These are phyloP conservation scores for Leavenworthia alabamica DNA, from an alignment of 345 rosid species.

Conservation along the genomic window DNA sequence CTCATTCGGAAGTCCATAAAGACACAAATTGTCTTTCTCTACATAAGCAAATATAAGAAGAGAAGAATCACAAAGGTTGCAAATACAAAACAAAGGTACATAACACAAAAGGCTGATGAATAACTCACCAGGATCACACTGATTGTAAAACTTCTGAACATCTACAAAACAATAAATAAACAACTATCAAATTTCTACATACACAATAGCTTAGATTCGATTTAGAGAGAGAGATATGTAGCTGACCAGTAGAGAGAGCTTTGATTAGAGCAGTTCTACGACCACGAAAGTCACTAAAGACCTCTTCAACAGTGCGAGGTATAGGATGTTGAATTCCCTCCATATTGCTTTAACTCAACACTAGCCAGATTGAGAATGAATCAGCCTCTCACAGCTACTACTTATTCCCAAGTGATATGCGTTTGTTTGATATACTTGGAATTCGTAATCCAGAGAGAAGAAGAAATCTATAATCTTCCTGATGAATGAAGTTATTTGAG, in stretches of 20 bases:
- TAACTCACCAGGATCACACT: conserved; percentile 70
- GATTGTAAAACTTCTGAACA: conserved; percentile 52
- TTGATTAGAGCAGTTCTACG: conserved; percentile 63
- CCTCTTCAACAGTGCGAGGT: conserved; percentile 71
- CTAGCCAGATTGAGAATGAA: not conserved
- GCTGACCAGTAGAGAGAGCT: conserved; percentile 55
- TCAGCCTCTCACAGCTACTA: conserved; percentile 2
- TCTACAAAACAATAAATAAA: conserved; percentile 38
- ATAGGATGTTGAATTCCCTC: conserved; percentile 35
- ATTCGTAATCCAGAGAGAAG: not conserved
- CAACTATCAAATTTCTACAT: no score
- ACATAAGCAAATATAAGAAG: not conserved
- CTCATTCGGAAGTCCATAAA: conserved; percentile 95
- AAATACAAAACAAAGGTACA: conserved; percentile 3
- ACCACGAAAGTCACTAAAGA: conserved; percentile 64
- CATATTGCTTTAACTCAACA: conserved; percentile 23
- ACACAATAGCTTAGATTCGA: conserved; percentile 8
- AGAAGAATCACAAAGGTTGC: not conserved
- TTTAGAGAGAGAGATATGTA: not conserved
- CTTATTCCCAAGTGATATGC: no score
- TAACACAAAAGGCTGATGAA: not conserved
- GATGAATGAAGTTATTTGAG: conserved; percentile 4
- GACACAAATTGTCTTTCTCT: conserved; percentile 94
- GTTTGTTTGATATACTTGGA: no score
- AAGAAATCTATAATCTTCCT: conserved; percentile 3